A percentile compares a stretch with the other conserved stretches of the same genome.
phyloP scores from a whole-genome alignment of 768 basidiomycete species.

The Leccinum pellstonianum region DNA sequence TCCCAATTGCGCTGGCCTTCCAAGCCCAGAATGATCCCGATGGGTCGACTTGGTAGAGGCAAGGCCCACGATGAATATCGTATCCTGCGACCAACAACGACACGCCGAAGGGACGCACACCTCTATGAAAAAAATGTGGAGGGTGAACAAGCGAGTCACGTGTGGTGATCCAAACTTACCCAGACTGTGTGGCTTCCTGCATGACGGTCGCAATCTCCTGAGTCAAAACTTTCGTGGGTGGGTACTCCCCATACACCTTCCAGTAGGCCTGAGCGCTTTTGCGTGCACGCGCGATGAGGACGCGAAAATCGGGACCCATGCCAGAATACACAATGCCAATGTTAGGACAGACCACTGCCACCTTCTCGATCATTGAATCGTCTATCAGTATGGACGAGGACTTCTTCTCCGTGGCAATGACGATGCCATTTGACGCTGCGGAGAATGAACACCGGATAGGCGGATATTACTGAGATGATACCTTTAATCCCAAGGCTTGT shows the following conservation, averaged over 20 bases:
- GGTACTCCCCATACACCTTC: slow-evolving; percentile 99
- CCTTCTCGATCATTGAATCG: slow-evolving; percentile 97
- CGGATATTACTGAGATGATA: slow-evolving; percentile 38
- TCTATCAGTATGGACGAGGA: slow-evolving; percentile 96
- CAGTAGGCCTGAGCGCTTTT: slow-evolving; percentile 99
- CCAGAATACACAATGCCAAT: slow-evolving; percentile 99
- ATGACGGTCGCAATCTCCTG: slow-evolving; percentile 98
- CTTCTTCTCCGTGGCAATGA: slow-evolving; percentile 99
- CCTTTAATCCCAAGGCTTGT: slow-evolving; percentile 99
- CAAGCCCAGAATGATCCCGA: slow-evolving; percentile 99
- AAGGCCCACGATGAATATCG: slow-evolving; percentile 92
- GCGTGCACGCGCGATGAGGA: slow-evolving; percentile 89
- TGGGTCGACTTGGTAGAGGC: slow-evolving; percentile 98
- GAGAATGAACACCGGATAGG: slow-evolving; percentile 15
- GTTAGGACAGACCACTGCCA: slow-evolving; percentile 95
- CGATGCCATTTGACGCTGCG: slow-evolving; percentile 96
- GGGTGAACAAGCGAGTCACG: slow-evolving; percentile 27
- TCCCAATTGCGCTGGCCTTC: slow-evolving; percentile 99
- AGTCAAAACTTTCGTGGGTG: slow-evolving; percentile 92
- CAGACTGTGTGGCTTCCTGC: slow-evolving; percentile 98
- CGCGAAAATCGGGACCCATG: slow-evolving; percentile 98
- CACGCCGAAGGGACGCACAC: slow-evolving; percentile 98
- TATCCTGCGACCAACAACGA: slow-evolving; percentile 96
- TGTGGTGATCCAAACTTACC: slow-evolving; percentile 53
- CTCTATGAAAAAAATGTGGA: slow-evolving; percentile 56